Evolutionary conservation across 2,329 filamentous ascomycete genomes (phyloP).

Genomic region (Zasmidium cellare): DNA sequence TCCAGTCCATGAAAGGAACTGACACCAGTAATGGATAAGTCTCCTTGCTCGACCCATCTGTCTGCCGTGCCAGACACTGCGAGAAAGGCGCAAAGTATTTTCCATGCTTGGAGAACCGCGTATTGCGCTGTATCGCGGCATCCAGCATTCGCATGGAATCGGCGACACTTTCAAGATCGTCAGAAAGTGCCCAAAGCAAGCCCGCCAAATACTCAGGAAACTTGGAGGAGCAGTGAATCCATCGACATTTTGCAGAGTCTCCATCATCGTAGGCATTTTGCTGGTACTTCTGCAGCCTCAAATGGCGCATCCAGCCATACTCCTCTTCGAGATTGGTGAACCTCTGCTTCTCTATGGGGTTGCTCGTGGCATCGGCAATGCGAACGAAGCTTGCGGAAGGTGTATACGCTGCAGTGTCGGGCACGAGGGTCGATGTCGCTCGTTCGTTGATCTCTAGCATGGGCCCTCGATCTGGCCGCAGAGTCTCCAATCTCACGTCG

Average conservation of each 20-base stretch:
- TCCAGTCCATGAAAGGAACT: constrained; percentile 46
- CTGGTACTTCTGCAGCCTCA: constrained; percentile 38
- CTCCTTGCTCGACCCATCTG: constrained; percentile 13
- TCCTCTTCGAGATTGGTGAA: constrained; percentile 38
- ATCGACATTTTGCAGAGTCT: constrained; percentile 42
- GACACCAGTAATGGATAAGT: constrained; percentile 40
- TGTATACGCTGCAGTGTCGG: constrained; percentile 24
- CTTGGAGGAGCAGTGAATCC: constrained; percentile 47
- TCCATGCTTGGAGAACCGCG: constrained; percentile 46
- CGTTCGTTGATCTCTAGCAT: constrained; percentile 42
- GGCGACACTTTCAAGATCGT: constrained; percentile 20
- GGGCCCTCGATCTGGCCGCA: constrained; percentile 33
- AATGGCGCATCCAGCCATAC: constrained; percentile 45
- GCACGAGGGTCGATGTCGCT: constrained; percentile 36
- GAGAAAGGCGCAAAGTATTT: constrained; percentile 45
- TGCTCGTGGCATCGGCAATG: constrained; percentile 27
- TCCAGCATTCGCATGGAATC: constrained; percentile 34
- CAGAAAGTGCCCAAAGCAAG: constrained; percentile 18
- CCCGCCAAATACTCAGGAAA: constrained; percentile 41
- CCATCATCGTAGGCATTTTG: constrained; percentile 33
- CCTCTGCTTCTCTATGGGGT: constrained; percentile 39
- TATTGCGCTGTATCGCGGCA: constrained; percentile 40
- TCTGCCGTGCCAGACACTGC: constrained; percentile 29
- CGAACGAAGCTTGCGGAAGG: constrained; percentile 23
- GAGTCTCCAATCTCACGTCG: constrained; percentile 39